Conservation (phyloP, 2,329 filamentous ascomycete genomes). For the Diaporthe sp. region DNA sequence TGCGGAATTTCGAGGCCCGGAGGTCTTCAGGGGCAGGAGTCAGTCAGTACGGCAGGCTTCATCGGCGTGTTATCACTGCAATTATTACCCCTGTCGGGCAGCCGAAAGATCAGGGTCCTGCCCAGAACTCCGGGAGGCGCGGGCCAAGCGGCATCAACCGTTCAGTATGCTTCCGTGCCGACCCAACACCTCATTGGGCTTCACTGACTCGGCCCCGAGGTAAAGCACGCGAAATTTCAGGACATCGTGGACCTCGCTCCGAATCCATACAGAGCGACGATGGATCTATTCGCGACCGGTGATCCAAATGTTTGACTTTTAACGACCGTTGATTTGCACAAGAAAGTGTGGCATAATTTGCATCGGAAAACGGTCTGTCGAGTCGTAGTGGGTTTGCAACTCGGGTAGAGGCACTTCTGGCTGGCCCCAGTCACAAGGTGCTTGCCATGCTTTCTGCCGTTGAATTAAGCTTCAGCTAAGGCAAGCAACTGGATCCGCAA, state of each 20-base stretch:
- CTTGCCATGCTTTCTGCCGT: background rate
- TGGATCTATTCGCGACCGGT: background rate
- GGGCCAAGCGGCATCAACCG: background rate
- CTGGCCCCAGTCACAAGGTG: background rate
- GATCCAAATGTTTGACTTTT: background rate
- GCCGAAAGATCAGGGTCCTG: conserved; percentile 9
- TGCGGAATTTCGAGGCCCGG: background rate
- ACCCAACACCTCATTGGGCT: background rate
- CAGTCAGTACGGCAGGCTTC: background rate
- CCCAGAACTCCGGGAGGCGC: background rate
- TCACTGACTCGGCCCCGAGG: background rate
- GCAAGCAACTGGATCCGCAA: background rate
- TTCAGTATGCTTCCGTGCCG: background rate
- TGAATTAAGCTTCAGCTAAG: conserved; percentile 15
- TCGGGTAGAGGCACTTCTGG: background rate
- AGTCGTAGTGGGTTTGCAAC: background rate
- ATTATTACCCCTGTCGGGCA: conserved; percentile 6
- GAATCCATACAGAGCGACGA: background rate
- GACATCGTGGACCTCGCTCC: conserved; percentile 2
- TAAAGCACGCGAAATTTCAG: background rate
- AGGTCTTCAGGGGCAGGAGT: conserved; percentile 19
- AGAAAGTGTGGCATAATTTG: too few species aligned
- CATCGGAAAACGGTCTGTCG: background rate
- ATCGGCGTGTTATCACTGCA: background rate
- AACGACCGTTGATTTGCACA: background rate